phyloP scores from a whole-genome alignment of 352 stramenopile genomes.

The Halophytophthora polymorphica region DNA sequence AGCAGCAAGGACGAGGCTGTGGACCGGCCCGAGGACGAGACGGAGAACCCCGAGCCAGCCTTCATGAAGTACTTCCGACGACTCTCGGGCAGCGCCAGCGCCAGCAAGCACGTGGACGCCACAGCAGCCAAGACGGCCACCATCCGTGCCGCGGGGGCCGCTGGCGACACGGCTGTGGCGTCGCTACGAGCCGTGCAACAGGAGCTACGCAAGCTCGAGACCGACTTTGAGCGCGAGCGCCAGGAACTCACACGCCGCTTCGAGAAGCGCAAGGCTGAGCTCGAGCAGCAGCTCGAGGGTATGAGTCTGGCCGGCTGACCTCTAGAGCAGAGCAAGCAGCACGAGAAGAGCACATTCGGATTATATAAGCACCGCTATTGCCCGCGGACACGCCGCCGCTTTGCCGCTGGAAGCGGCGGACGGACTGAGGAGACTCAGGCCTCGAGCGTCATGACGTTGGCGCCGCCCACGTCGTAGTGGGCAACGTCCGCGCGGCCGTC shows the following conservation, averaged over 20 bases:
- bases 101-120: constrained; percentile 9
- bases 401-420: too few relatives aligned
- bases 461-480: constrained; percentile 76
- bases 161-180: constrained; percentile 13
- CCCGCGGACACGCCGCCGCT: too few relatives aligned
- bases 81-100: constrained; percentile 13
- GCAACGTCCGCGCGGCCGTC: constrained; percentile 65
- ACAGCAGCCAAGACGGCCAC: constrained; percentile 13
- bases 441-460: constrained; percentile 84
- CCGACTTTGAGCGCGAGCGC: constrained; percentile 45
- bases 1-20: constrained; percentile 12
- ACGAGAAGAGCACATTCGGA: neutral
- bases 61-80: constrained; percentile 86
- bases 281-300: constrained; percentile 52
- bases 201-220: constrained; percentile 51
- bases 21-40: constrained; percentile 11
- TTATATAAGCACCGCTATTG: constrained; percentile 13
- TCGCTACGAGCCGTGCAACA: constrained; percentile 32
- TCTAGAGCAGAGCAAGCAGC: constrained; percentile 5
- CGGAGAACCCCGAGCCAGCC: constrained; percentile 51
- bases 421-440: constrained; percentile 25
- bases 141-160: constrained; percentile 22
- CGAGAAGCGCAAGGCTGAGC: constrained; percentile 37
- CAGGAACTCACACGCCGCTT: constrained; percentile 36
- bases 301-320: constrained; percentile 18